Evolutionary conservation across 805 yeast species (phyloP), one percentile per base, ranked within the genome.

Genomic region (Starmera amethionina): DNA sequence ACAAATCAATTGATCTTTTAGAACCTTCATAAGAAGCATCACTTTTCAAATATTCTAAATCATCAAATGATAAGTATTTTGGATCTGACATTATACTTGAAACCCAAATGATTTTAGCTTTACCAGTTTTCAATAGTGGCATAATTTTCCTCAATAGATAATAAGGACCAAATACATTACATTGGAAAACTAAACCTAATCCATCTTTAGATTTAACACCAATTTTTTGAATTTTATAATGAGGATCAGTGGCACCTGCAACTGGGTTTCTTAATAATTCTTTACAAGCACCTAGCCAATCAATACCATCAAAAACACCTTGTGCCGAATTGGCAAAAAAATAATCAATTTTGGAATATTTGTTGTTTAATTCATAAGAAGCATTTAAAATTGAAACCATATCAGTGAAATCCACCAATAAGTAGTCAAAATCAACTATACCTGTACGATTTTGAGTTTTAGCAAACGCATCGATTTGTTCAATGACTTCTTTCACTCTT

Each of bases 161-260:
- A 64, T 84, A 89, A 3, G 97, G 97, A 0, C 95, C 96, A 63
- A 93, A 86, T n/a, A 90, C 96, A 56, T 93, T 93, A 5, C 93
- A 94, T 61, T 93, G 95, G 65, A 90, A 93, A 4, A 88, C 87
- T 28, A 83, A 64, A 2, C 97, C 97, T 67, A 90, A 50, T 0
- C 76, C 88, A 60, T 93, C 98, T 15, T 54, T 58, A 1, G 95
- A 76, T 52, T 73, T 77, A 22, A 80, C 79, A 4, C 97, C 96
- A 14, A 75, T 70, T 42, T 73, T 69, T 66, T 93, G 97, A 32
- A 82, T 71, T 60, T 90, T 88, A 63, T 84, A 89, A 2, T 79
- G 77, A 8, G 96, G 97, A 43, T 73, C 77, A 0, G 97, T 93
- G n/a, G 82, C 90, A 3, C 93, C 93, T 36, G 75, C 75, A 27